These are phyloP conservation scores for Prunus davidiana DNA, from an alignment of 306 rosid species.

Conservation along the genomic window DNA sequence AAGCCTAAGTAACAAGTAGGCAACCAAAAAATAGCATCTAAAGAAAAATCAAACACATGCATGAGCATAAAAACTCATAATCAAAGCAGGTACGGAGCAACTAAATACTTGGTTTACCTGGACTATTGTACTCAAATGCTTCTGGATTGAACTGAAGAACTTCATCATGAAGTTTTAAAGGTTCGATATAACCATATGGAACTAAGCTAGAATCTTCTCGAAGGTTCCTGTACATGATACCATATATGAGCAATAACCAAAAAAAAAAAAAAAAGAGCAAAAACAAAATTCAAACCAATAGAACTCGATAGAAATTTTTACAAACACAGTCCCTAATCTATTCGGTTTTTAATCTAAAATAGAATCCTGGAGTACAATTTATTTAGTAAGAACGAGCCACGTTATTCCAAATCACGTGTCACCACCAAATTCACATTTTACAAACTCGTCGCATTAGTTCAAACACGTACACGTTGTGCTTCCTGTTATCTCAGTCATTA, in stretches of 20 bases:
- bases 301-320: not conserved
- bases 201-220: constrained; percentile 55
- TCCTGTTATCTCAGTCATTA: not conserved
- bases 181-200: constrained; percentile 42
- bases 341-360: not conserved
- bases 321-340: not conserved
- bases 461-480: not conserved
- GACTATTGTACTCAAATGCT: constrained; percentile 61
- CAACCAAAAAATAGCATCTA: not conserved
- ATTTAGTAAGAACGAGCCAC: not conserved
- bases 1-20: not conserved
- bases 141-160: constrained; percentile 75
- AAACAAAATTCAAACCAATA: not conserved
- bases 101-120: constrained; percentile 80
- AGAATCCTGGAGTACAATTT: not conserved
- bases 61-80: not conserved
- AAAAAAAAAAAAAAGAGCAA: not conserved
- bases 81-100: constrained; percentile 23
- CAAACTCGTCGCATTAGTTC: not conserved
- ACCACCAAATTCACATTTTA: constrained; percentile 7
- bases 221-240: constrained; percentile 59
- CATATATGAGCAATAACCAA: constrained; percentile 5
- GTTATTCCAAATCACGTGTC: not conserved
- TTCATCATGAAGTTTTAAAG: constrained; percentile 68
- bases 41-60: not conserved